phyloP scores from a whole-genome alignment of 1,139 yeast genomes.

The Kodamaea alishanica region DNA sequence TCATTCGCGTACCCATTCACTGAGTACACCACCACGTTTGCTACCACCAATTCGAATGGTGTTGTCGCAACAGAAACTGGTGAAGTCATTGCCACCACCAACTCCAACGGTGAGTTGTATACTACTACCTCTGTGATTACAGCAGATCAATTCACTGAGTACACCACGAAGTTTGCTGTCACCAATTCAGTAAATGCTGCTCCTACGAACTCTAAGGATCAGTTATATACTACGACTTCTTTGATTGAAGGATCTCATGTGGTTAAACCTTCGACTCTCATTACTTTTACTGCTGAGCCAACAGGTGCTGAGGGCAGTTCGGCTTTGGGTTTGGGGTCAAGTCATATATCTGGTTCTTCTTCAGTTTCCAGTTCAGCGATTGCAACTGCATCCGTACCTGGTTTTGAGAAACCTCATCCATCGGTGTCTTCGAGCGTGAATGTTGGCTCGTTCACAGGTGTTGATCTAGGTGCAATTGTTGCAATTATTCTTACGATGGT shows the following conservation, averaged over 20 bases:
- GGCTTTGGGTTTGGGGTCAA: not conserved
- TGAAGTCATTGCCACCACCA: conserved; percentile 13
- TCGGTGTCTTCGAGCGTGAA: not conserved
- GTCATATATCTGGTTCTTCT: conserved; percentile 2
- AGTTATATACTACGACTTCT: conserved; percentile 11
- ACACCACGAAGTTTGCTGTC: conserved; percentile 16
- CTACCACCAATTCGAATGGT: conserved; percentile 6
- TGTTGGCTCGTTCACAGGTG: no score
- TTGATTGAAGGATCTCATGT: no score
- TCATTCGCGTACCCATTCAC: not conserved
- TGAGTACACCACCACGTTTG: conserved; percentile 7
- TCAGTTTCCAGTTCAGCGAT: conserved; percentile 3
- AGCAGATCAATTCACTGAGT: conserved; percentile 12
- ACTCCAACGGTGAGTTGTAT: conserved; percentile 10
- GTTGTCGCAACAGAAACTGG: conserved; percentile 11
- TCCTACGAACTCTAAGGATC: conserved; percentile 12
- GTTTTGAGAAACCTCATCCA: not conserved
- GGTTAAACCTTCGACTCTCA: no score
- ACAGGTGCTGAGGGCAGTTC: not conserved
- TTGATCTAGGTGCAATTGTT: no score
- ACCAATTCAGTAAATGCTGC: conserved; percentile 14
- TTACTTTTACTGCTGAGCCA: no score
- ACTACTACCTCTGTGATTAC: conserved; percentile 12
- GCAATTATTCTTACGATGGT: no score
- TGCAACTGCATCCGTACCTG: conserved; percentile 4